These are phyloP conservation scores for Mortierella sp. DNA, from an alignment of 371 early-diverging fungal species.

Conservation along the genomic window DNA sequence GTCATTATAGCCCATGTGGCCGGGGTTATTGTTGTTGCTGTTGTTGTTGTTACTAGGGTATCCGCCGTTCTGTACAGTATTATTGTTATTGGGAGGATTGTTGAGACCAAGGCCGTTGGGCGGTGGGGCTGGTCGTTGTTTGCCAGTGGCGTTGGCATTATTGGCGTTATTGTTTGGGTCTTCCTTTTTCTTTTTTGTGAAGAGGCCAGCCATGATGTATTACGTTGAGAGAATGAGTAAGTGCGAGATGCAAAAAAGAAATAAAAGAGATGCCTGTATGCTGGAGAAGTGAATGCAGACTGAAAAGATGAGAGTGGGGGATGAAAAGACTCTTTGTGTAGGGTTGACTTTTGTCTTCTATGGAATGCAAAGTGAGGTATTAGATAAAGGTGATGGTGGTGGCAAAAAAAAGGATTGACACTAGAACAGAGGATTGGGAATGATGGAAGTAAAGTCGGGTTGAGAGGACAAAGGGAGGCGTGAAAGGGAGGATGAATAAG, in stretches of 20 bases:
- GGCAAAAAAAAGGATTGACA: background rate
- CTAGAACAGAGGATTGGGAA: background rate
- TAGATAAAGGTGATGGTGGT: background rate
- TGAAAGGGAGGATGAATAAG: background rate
- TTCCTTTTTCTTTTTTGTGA: constrained; percentile 54
- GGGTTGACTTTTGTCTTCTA: background rate
- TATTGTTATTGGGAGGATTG: background rate
- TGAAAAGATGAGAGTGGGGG: background rate
- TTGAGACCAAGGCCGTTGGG: constrained; percentile 46
- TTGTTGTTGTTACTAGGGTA: constrained; percentile 20
- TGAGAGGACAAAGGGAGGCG: background rate
- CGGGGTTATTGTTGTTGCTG: constrained; percentile 7
- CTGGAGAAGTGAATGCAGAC: background rate
- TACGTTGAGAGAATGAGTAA: background rate
- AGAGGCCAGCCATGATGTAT: constrained; percentile 44
- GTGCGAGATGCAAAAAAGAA: background rate
- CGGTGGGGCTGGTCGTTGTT: constrained; percentile 48
- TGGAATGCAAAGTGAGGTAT: background rate
- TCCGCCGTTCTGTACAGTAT: background rate
- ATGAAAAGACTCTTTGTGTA: background rate
- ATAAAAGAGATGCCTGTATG: too few relatives aligned
- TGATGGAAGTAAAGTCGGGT: background rate
- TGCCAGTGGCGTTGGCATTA: constrained; percentile 6
- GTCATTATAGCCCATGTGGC: background rate
- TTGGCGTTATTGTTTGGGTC: constrained; percentile 23